These are phyloP conservation scores for Chenopodium formosanum DNA, from an alignment of 148 eudicot species.

Conservation along the genomic window DNA sequence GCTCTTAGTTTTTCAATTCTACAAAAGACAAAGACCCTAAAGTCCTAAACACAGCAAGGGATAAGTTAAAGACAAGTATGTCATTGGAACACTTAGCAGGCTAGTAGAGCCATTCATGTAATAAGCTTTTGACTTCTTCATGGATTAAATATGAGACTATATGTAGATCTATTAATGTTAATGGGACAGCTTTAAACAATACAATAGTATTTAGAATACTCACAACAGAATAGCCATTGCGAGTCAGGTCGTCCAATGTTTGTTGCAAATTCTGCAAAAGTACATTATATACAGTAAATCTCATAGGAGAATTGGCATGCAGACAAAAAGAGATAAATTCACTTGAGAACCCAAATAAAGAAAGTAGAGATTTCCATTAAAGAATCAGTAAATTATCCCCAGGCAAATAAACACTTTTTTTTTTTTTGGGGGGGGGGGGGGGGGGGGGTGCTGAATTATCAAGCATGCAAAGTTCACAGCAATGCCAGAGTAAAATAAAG, in stretches of 20 bases:
- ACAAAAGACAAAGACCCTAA: not conserved
- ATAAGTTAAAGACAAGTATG: not conserved
- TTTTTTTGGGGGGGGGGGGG: too few species aligned
- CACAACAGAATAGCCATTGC: constrained; percentile 93
- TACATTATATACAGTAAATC: not conserved
- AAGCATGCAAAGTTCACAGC: not conserved
- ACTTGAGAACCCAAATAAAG: not conserved
- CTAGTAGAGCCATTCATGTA: constrained; percentile 3
- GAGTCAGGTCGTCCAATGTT: constrained; percentile 95
- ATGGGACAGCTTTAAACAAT: not conserved
- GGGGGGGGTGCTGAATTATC: not conserved
- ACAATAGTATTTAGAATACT: constrained; percentile 38
- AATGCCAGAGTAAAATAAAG: not conserved
- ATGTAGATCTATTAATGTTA: not conserved
- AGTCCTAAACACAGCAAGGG: not conserved
- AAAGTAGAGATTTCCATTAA: not conserved
- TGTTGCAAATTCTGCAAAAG: constrained; percentile 86
- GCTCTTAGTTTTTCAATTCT: not conserved
- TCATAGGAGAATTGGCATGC: not conserved
- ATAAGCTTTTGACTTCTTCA: not conserved
- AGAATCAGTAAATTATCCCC: not conserved
- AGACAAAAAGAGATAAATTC: not conserved
- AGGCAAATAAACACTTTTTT: not conserved
- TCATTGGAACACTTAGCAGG: not conserved
- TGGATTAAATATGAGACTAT: not conserved